Conservation (phyloP, 306 rosid species). For the Quercus alba region DNA sequence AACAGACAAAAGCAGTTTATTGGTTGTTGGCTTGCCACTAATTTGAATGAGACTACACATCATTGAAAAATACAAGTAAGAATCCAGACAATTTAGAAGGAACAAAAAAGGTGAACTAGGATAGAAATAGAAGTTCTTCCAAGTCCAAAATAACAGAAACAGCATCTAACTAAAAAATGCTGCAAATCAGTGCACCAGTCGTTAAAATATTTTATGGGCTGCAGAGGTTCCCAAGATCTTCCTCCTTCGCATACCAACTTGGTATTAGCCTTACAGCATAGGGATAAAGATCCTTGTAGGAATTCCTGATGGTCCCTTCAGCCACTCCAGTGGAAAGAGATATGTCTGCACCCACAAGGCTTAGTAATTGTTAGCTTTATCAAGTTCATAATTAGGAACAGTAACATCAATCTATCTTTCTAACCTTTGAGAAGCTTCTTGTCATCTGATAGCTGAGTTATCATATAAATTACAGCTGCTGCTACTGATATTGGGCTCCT, state of each 20-base stretch:
- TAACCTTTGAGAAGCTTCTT: constrained; percentile 89
- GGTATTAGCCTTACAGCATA: constrained; percentile 88
- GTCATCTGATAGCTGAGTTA: constrained; percentile 87
- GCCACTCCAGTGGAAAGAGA: constrained; percentile 91
- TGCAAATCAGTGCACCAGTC: neutral
- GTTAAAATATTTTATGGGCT: constrained; percentile 63
- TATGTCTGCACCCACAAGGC: constrained; percentile 57
- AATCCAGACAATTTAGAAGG: neutral
- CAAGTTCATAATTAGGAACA: neutral
- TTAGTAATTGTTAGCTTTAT: neutral
- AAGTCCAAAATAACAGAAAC: neutral
- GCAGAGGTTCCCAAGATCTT: constrained; percentile 75
- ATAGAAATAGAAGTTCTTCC: neutral
- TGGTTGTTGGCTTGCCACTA: neutral
- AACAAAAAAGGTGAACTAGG: neutral
- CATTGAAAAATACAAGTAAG: neutral
- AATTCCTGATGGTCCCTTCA: constrained; percentile 92
- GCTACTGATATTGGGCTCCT: constrained; percentile 97
- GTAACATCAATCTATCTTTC: neutral
- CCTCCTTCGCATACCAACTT: constrained; percentile 81
- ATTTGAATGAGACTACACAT: neutral
- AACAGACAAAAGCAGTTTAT: neutral
- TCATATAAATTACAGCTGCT: constrained; percentile 85
- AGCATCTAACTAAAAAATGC: neutral
- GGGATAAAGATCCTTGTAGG: constrained; percentile 85